phyloP scores from a whole-genome alignment of 495 filamentous ascomycete genomes.

The Penicillium chermesinum region DNA sequence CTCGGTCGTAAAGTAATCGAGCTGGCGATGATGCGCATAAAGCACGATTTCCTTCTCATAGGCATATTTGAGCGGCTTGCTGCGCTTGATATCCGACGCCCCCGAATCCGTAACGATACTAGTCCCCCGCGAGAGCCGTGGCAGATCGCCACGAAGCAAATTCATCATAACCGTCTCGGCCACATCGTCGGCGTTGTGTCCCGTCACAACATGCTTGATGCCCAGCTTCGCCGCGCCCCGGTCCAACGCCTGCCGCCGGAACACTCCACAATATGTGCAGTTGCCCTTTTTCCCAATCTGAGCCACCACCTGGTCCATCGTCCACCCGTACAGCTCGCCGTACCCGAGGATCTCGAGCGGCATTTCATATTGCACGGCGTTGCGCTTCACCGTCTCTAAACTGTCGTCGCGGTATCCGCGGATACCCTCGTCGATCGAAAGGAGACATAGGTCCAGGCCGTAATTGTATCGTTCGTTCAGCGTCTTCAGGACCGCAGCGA shows the following conservation, averaged over 20 bases:
- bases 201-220: constrained; percentile 92
- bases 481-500: constrained; percentile 91
- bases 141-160: constrained; percentile 81
- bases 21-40: constrained; percentile 90
- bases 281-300: constrained; percentile 98
- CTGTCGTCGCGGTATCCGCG: constrained; percentile 94
- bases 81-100: constrained; percentile 75
- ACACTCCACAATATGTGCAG: constrained; percentile 98
- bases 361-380: constrained; percentile 86
- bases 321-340: constrained; percentile 95
- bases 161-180: constrained; percentile 99
- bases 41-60: constrained; percentile 99
- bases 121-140: constrained; percentile 82
- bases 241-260: constrained; percentile 89
- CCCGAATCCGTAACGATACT: constrained; percentile 79
- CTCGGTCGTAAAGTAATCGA: constrained; percentile 98
- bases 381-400: constrained; percentile 91
- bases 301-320: constrained; percentile 96
- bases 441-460: constrained; percentile 75
- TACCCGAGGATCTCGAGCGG: constrained; percentile 87
- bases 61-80: constrained; percentile 95
- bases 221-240: constrained; percentile 81
- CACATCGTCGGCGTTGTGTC: constrained; percentile 96
- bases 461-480: constrained; percentile 87
- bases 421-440: constrained; percentile 96